Conservation (phyloP, 2,329 filamentous ascomycete genomes). For the Penicillium sclerotiorum region DNA sequence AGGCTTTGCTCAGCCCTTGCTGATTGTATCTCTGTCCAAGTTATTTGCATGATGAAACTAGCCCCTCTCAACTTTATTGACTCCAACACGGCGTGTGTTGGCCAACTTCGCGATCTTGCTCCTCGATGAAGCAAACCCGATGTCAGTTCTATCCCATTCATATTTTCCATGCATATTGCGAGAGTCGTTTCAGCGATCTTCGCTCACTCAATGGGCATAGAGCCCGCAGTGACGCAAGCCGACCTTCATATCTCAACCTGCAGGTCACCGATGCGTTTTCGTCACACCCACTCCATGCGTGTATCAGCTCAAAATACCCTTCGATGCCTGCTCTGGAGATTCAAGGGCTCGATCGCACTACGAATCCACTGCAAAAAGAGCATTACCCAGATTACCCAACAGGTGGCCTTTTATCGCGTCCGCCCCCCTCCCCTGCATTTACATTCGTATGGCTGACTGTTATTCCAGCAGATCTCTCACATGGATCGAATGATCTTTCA, state of each 20-base stretch:
- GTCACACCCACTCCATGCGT: no score
- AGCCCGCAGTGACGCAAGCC: no score
- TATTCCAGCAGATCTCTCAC: background rate
- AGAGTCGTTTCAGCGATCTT: background rate
- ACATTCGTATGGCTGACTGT: background rate
- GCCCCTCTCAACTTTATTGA: background rate
- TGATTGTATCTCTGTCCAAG: background rate
- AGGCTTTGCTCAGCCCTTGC: background rate
- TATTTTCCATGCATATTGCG: background rate
- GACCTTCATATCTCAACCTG: no score
- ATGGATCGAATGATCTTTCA: background rate
- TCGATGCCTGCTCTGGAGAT: background rate
- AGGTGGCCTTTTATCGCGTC: background rate
- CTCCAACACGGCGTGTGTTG: background rate
- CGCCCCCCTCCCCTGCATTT: background rate
- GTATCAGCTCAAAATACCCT: background rate
- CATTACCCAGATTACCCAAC: background rate
- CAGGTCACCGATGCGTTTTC: no score
- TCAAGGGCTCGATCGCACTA: background rate
- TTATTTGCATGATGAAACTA: background rate
- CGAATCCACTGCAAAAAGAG: background rate
- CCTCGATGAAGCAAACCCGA: background rate
- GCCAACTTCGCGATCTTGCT: background rate
- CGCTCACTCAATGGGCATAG: background rate
- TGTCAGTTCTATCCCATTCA: background rate